Base-by-base conservation (phyloP, 148 eudicot species). In the Chenopodium album region DNA sequence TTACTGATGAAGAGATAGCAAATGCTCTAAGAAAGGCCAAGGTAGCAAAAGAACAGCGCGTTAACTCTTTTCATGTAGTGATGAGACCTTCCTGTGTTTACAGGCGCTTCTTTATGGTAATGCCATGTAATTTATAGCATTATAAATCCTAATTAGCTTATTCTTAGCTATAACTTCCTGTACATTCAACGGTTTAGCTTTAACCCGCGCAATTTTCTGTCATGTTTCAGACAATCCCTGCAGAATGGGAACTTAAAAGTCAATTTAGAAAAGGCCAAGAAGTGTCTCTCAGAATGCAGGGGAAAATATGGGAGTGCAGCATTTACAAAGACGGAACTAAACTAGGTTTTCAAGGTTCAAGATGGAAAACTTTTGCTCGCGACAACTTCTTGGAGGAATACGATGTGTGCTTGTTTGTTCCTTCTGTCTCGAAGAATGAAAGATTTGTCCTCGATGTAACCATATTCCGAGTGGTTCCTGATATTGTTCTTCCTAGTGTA, bases 61-160 rank as follows among this genome's bases (percentile, higher is more conserved):
- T 9, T 8, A 54, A 67, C 14, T 37, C 84, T 34, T 86, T 77
- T 67, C 19, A 78, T 17, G 84, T 83, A 56, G 77, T 85, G 14
- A 84, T 89, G 90, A 71, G 77, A 72, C 81, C 87, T 29, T 65
- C 89, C 13, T 76, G 82, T 63, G 91, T 83, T 11, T 76, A 84
- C 84, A 87, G 50, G 66, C 78, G 81, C 62, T 90, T 87, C 79
- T 81, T 60, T 41, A 26, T 89, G 89, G 91, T 90, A 82, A 86
- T 2, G 4, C 11, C 67, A 29, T 59, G 14, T 32, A 9, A 44
- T 10, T 46, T 17, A 1, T 17, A n/a, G 62, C 62, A 14, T 56
- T 56, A 56, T 56, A 56, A 14, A 14, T 56, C 54, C 14, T 56
- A 14, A 56, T 19, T 13, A 17, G 62, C 19, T 56, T 29, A 32